Percentiles rank a stretch among this genome's conserved stretches.
phyloP scores from a whole-genome alignment of 2,329 filamentous ascomycete genomes.

The Beauveria caledonica region DNA sequence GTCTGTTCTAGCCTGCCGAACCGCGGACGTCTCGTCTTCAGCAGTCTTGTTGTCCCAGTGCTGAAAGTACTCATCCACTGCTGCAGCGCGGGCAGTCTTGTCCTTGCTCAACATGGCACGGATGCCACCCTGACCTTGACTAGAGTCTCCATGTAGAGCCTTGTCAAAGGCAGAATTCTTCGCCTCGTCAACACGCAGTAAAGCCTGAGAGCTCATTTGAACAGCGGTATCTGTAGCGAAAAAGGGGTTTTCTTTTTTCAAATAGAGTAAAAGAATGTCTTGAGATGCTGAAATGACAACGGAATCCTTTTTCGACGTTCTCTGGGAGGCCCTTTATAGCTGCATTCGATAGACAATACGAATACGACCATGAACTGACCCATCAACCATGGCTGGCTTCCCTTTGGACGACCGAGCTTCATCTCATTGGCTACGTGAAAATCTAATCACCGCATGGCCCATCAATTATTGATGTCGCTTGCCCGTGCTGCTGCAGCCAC shows the following conservation, averaged over 20 bases:
- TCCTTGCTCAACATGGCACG: constrained; percentile 77
- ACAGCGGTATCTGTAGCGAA: neutral
- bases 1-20: constrained; percentile 56
- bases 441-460: neutral
- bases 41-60: constrained; percentile 77
- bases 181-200: constrained; percentile 69
- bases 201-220: constrained; percentile 25
- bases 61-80: constrained; percentile 82
- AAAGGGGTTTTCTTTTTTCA: too few species aligned
- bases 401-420: neutral
- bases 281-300: neutral
- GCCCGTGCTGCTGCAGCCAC: neutral
- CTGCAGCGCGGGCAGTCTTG: constrained; percentile 59
- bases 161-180: constrained; percentile 82
- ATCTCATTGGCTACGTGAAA: neutral
- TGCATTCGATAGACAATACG: neutral
- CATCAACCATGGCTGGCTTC: neutral
- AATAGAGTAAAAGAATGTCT: neutral
- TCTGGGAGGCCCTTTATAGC: neutral
- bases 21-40: constrained; percentile 67
- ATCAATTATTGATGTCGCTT: neutral
- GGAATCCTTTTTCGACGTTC: neutral
- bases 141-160: constrained; percentile 63
- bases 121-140: constrained; percentile 59
- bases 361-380: constrained; percentile 2